phyloP scores from a whole-genome alignment of 768 basidiomycete genomes.

The Termitomyces sp. region DNA sequence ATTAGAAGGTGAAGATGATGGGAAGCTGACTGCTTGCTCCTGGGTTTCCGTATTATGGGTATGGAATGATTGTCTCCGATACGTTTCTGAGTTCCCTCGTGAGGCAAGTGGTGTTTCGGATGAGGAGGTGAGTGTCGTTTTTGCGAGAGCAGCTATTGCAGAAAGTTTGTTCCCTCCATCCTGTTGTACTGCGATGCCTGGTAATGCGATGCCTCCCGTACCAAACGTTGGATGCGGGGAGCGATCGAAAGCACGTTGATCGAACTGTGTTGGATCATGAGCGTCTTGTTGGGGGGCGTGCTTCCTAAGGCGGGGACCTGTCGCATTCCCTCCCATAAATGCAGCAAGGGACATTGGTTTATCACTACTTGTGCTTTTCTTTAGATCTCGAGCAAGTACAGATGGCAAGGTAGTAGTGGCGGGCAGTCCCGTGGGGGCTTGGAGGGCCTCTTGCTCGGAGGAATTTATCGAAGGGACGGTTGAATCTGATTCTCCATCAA shows the following conservation, averaged over 20 bases:
- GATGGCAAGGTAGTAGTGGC: neutral
- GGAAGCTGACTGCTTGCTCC: slow-evolving; percentile 38
- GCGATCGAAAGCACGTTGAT: slow-evolving; percentile 50
- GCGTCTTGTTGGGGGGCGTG: slow-evolving; percentile 72
- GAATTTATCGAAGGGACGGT: slow-evolving; percentile 17
- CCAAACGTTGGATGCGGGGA: slow-evolving; percentile 77
- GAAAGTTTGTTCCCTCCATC: slow-evolving; percentile 11
- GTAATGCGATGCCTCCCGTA: slow-evolving; percentile 71
- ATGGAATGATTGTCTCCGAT: neutral
- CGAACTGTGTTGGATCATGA: slow-evolving; percentile 62
- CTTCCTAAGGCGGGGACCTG: slow-evolving; percentile 69
- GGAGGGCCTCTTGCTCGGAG: slow-evolving; percentile 39
- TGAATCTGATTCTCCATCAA: slow-evolving; percentile 2
- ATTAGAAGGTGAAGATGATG: slow-evolving; percentile 9
- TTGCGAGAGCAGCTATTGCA: slow-evolving; percentile 5
- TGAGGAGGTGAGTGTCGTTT: slow-evolving; percentile 1
- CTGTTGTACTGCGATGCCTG: slow-evolving; percentile 50
- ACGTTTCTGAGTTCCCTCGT: neutral
- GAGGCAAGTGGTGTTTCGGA: neutral
- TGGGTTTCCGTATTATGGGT: slow-evolving; percentile 17
- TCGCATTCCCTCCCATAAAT: slow-evolving; percentile 77
- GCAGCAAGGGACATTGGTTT: slow-evolving; percentile 64
- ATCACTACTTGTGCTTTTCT: slow-evolving; percentile 12
- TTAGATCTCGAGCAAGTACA: neutral
- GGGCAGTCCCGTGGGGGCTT: slow-evolving; percentile 36